These are phyloP conservation scores for Leptomonas pyrrhocoris DNA, from an alignment of 208 protist genomes.

Conservation along the genomic window DNA sequence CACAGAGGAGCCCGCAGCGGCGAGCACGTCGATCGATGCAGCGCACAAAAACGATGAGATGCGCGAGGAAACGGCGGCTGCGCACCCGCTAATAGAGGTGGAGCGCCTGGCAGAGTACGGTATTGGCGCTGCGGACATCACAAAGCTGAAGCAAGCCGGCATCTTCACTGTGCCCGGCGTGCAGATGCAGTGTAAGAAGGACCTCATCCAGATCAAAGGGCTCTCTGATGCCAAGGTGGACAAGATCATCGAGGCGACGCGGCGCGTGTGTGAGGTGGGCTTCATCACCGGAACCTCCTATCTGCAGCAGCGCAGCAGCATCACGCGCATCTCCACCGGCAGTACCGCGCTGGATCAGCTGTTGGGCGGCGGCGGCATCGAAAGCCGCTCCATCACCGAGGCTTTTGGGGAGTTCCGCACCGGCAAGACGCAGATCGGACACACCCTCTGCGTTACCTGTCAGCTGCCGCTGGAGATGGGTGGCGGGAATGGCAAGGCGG, in stretches of 20 bases:
- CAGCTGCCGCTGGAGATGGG: conserved; percentile 94
- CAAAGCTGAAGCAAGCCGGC: conserved; percentile 89
- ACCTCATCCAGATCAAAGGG: conserved; percentile 95
- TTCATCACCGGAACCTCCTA: conserved; percentile 91
- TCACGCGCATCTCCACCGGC: conserved; percentile 95
- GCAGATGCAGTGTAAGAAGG: conserved; percentile 93
- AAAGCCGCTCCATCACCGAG: conserved; percentile 97
- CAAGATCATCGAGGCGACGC: conserved; percentile 96
- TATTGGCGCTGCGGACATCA: conserved; percentile 87
- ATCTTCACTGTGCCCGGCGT: conserved; percentile 92
- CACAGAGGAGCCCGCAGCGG: conserved; percentile 14
- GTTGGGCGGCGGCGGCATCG: conserved; percentile 95
- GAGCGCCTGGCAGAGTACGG: conserved; percentile 91
- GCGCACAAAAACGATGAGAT: conserved; percentile 33
- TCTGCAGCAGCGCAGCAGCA: conserved; percentile 84
- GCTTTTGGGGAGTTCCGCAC: conserved; percentile 99
- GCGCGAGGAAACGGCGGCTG: conserved; percentile 28
- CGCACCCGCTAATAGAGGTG: conserved; percentile 73
- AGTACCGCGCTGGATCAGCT: conserved; percentile 92
- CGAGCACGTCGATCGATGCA: conserved; percentile 18
- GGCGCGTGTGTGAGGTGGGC: conserved; percentile 83
- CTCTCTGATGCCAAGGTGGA: conserved; percentile 98
- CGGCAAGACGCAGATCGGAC: conserved; percentile 98
- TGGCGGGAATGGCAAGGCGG: conserved; percentile 93
- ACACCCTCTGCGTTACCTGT: conserved; percentile 97